Evolutionary conservation across 1,284 basidiomycete species (phyloP), one percentile per base, ranked within the genome.

Genomic region (Volvariella surrecta): DNA sequence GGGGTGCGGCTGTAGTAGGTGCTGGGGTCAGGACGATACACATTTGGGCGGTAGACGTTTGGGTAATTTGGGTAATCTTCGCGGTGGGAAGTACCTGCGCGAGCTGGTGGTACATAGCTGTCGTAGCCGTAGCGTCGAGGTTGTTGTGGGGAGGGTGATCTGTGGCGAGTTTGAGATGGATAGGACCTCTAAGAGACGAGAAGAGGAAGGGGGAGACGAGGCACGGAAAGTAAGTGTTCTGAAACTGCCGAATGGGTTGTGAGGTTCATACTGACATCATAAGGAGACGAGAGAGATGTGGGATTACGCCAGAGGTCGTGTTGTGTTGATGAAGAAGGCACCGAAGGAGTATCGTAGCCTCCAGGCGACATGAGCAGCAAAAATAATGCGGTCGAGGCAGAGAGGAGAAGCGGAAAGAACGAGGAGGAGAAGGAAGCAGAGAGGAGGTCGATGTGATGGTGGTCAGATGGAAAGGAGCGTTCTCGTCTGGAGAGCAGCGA

Each of bases 1-100:
- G 74, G 71, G 38, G 70, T 67, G 49, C 68, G 66, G 46, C 61
- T 67, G 51, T 69, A 66, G 52, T 70, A 67, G 17, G 50, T 40
- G 40, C 52, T 50, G 45, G 64, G 62, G 40, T 69, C 66, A 38
- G 68, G 62, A 43, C 68, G 61, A 52, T 74, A 76, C 48, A 49
- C 64, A 49, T 66, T 70, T 16, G 65, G 50, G 37, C 58, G 45
- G 43, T 59, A 59, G 32, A 46, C 51, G 39, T 58, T 54, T 8
- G 52, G 45, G 43, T 53, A 53, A 15, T 31, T 31, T n/a, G n/a
- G n/a, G 24, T 28, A 28, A 17, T 55, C 54, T 45, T 70, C 68
- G 32, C 68, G 64, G 52, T 69, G 68, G 32, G 56, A 40, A 8
- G 64, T 51, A 13, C 56, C 58, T 19, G 58, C 53, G 39, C 70